Conservation (phyloP, 805 yeast species). For the Lachancea meyersii region DNA sequence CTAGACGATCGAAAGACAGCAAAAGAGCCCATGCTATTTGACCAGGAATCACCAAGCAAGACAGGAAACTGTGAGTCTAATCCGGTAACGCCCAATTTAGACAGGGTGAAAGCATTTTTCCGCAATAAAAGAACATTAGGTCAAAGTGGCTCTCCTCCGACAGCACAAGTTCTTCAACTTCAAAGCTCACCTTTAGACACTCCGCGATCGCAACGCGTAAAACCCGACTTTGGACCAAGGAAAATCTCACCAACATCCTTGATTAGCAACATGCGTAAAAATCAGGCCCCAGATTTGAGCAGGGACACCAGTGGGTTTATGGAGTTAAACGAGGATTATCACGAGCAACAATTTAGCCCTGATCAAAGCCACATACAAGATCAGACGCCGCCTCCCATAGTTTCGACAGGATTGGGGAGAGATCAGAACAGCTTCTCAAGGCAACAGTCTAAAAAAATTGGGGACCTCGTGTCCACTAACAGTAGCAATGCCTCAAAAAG, state of each 20-base stretch:
- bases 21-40: neutral
- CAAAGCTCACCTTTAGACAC: constrained; percentile 15
- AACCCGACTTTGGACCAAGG: constrained; percentile 2
- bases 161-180: constrained; percentile 11
- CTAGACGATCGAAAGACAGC: neutral
- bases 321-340: neutral
- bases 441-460: neutral
- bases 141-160: constrained; percentile 14
- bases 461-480: neutral
- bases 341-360: neutral
- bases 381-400: neutral
- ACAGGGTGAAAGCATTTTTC: constrained; percentile 23
- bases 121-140: constrained; percentile 7
- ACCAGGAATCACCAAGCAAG: neutral
- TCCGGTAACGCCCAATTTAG: constrained; percentile 25
- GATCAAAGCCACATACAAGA: neutral
- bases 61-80: neutral
- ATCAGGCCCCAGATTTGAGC: neutral
- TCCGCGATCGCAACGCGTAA: constrained; percentile 14
- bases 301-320: neutral
- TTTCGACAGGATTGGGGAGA: neutral
- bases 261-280: neutral
- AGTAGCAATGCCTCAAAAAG: neutral
- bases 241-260: constrained; percentile 1
- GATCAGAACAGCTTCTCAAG: neutral